Evolutionary conservation across 768 basidiomycete genomes (phyloP).

Genomic region (Trametes cingulata): DNA sequence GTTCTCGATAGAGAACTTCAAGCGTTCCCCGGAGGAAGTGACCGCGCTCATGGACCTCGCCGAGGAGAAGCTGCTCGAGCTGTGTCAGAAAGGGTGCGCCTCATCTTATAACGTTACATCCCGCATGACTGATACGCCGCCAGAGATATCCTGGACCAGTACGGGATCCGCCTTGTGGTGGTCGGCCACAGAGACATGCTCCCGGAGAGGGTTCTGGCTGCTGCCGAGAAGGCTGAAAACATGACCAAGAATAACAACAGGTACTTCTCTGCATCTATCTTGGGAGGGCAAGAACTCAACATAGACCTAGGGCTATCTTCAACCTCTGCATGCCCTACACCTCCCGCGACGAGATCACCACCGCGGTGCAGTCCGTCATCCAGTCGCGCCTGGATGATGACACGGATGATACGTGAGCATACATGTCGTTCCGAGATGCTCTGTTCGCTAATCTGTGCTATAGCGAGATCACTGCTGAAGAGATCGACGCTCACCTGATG

Average conservation of each 20-base stretch:
- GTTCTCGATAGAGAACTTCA: slow-evolving; percentile 98
- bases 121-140: not conserved
- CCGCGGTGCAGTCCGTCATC: slow-evolving; percentile 63
- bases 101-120: not conserved
- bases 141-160: slow-evolving; percentile 77
- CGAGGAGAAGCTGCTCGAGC: slow-evolving; percentile 72
- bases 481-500: slow-evolving; percentile 67
- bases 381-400: slow-evolving; percentile 40
- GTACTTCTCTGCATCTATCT: slow-evolving; percentile 55
- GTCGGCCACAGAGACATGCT: slow-evolving; percentile 77
- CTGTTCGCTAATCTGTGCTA: not conserved
- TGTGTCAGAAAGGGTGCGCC: slow-evolving; percentile 78
- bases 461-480: slow-evolving; percentile 62
- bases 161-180: slow-evolving; percentile 84
- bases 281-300: too few species aligned
- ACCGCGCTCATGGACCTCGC: slow-evolving; percentile 85
- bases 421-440: too few species aligned
- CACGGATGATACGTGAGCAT: slow-evolving; percentile 10
- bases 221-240: slow-evolving; percentile 68
- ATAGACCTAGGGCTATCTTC: slow-evolving; percentile 67
- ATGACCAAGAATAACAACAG: slow-evolving; percentile 73
- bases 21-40: slow-evolving; percentile 82
- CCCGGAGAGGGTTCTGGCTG: slow-evolving; percentile 70
- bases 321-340: slow-evolving; percentile 94
- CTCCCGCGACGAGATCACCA: slow-evolving; percentile 87